phyloP scores from a whole-genome alignment of 768 basidiomycete genomes.

The Pisolithus orientalis region DNA sequence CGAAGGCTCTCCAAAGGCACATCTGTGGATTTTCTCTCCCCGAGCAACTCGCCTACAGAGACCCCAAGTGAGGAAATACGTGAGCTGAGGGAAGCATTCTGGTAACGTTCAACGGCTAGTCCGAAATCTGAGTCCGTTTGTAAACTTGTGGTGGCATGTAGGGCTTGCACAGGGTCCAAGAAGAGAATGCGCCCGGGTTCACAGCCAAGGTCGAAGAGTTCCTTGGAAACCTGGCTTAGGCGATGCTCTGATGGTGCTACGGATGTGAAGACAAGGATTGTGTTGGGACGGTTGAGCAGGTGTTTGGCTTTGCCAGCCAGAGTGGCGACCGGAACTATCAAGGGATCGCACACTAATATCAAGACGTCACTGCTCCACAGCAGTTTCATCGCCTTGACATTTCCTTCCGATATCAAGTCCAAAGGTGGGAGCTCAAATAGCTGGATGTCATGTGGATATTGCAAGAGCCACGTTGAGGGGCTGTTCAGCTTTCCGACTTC shows the following conservation, averaged over 20 bases:
- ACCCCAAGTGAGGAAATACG: slow-evolving; percentile 45
- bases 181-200: slow-evolving; percentile 33
- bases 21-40: not conserved
- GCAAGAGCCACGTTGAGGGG: slow-evolving; percentile 50
- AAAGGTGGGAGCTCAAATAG: slow-evolving; percentile 35
- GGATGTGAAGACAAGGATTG: slow-evolving; percentile 39
- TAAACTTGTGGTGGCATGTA: slow-evolving; percentile 45
- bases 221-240: slow-evolving; percentile 13
- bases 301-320: slow-evolving; percentile 22
- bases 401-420: slow-evolving; percentile 9
- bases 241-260: slow-evolving; percentile 15
- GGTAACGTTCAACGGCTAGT: slow-evolving; percentile 54
- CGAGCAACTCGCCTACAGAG: slow-evolving; percentile 27
- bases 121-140: slow-evolving; percentile 40
- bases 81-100: slow-evolving; percentile 55
- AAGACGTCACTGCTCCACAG: slow-evolving; percentile 49
- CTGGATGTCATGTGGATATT: slow-evolving; percentile 46
- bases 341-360: slow-evolving; percentile 58
- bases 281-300: slow-evolving; percentile 32
- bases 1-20: slow-evolving; percentile 23
- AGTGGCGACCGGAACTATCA: slow-evolving; percentile 41
- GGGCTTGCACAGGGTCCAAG: slow-evolving; percentile 55
- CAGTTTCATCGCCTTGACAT: slow-evolving; percentile 13
- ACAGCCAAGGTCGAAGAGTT: slow-evolving; percentile 17
- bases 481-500: slow-evolving; percentile 28